Conservation (phyloP, 768 basidiomycete species). For the Pisolithus orientalis region DNA sequence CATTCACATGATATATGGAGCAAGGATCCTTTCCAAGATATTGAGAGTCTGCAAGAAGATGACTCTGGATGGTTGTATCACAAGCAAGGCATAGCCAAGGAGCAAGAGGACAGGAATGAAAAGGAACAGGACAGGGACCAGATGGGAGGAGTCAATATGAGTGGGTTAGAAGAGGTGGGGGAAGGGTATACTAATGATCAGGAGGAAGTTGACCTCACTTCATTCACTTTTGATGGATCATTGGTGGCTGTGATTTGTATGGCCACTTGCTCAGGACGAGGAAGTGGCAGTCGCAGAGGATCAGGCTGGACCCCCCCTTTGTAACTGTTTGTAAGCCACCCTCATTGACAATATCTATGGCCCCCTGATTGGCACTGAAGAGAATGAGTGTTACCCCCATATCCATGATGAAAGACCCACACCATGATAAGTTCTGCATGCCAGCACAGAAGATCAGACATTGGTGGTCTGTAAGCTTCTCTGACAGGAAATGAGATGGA, state of each 20-base stretch:
- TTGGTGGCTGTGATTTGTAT: conserved; percentile 46
- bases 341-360: conserved; percentile 20
- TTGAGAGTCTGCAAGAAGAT: conserved; percentile 78
- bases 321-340: conserved; percentile 8
- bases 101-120: conserved; percentile 10
- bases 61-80: conserved; percentile 29
- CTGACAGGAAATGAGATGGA: conserved; percentile 86
- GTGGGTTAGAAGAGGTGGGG: conserved; percentile 45
- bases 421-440: conserved; percentile 43
- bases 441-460: conserved; percentile 46
- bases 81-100: background rate
- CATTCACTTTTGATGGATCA: conserved; percentile 66
- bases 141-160: conserved; percentile 11
- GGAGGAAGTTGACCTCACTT: conserved; percentile 62
- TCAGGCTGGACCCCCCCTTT: conserved; percentile 16
- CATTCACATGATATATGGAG: conserved; percentile 72
- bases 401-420: conserved; percentile 52
- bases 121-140: conserved; percentile 8
- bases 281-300: conserved; percentile 5
- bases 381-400: conserved; percentile 45
- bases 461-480: conserved; percentile 90
- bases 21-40: conserved; percentile 88
- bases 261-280: conserved; percentile 33
- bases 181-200: conserved; percentile 45
- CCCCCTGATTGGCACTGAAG: conserved; percentile 38